Evolutionary conservation across 2,329 filamentous ascomycete genomes (phyloP), one percentile per base, ranked within the genome.

Genomic region (Alternaria atra): DNA sequence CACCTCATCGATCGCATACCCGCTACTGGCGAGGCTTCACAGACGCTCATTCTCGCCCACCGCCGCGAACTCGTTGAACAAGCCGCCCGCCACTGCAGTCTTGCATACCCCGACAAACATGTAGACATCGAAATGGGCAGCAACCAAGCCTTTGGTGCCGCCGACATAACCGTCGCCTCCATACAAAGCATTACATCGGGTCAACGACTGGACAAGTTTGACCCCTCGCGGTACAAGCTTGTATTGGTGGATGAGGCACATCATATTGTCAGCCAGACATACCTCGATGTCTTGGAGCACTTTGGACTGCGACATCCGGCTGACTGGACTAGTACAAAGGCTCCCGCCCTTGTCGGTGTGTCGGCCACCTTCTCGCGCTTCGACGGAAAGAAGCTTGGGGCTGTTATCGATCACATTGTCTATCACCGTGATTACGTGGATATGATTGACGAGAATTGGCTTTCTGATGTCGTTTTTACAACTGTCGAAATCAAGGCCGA

Each of bases 241-340:
- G 82, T 99, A 0, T 85, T 99, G 3, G 94, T 99, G 4, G 95
- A 99, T 67, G 95, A 99, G 80, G 95, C 94, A 5, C 95, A 99
- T 77, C 95, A 99, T 78, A 97, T 98, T 54, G 94, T 97, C 44
- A 91, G 95, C 0, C 85, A 87, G 2, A 88, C 89, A 7, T 98
- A 98, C 73, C 84, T 96, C 63, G 85, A 86, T 42, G 85, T 89
- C 0, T 82, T 99, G 48, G 82, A 85, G n/a, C 88, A 98, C 77
- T 97, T 99, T 76, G 87, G 89, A 0, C 84, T 97, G 65, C 82
- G 84, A 12, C 79, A 87, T 55, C 70, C 80, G 80, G 65, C 78
- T 68, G 58, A 79, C 75, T 76, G 73, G 75, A 68, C 9, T 10
- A 43, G 39, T 1, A 47, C 78, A 75, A 51, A 58, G 7, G 64